Conservation (phyloP, 306 rosid genomes). For the Alnus rubra region DNA sequence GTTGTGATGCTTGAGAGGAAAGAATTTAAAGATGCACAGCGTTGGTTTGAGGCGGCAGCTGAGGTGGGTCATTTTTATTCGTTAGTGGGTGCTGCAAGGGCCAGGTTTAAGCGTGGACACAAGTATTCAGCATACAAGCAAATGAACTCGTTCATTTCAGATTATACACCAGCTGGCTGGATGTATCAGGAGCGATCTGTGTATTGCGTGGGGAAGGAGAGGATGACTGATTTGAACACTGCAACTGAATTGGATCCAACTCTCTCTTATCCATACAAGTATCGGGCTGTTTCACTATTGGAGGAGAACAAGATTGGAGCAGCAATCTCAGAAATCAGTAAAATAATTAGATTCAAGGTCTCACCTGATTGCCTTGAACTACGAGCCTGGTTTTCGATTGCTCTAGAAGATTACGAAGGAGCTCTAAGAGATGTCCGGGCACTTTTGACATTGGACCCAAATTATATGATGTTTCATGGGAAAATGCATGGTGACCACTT, state of each 20-base stretch:
- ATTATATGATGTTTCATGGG: conserved; percentile 67
- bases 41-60: conserved; percentile 64
- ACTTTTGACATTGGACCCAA: conserved; percentile 78
- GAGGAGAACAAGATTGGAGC: conserved; percentile 64
- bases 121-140: conserved; percentile 71
- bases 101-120: conserved; percentile 80
- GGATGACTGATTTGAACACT: conserved; percentile 62
- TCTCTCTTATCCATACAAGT: conserved; percentile 74
- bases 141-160: conserved; percentile 66
- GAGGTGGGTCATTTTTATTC: conserved; percentile 84
- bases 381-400: conserved; percentile 82
- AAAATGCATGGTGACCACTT: conserved; percentile 69
- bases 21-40: conserved; percentile 76
- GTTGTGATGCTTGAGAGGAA: conserved; percentile 80
- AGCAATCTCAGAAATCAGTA: conserved; percentile 69
- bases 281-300: conserved; percentile 56
- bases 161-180: conserved; percentile 77
- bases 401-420: conserved; percentile 70
- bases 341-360: conserved; percentile 72
- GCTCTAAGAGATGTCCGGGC: conserved; percentile 83
- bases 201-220: conserved; percentile 77
- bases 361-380: conserved; percentile 86
- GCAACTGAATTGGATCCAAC: conserved; percentile 87
- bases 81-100: conserved; percentile 72
- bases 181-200: conserved; percentile 92